Base-by-base conservation (phyloP, 2,329 filamentous ascomycete species). In the Penicillium paneum region DNA sequence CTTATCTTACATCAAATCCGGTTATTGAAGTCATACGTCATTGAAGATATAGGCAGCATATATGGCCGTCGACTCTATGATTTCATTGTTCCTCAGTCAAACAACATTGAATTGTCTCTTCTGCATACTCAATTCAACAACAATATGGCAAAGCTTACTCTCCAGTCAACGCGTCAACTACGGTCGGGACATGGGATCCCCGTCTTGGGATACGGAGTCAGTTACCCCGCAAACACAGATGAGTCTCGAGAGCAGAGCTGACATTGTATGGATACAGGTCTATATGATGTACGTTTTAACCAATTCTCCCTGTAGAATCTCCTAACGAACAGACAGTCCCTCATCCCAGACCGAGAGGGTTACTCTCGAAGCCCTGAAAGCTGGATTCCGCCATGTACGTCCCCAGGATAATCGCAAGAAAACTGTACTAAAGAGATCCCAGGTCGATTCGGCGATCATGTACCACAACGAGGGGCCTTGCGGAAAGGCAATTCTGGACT, bases 401-500 rank as follows among this genome's bases (percentile, higher is more conserved):
- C 8, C 49, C 19, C 1, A 2, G 5, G 19, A 28, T 8, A 10
- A 26, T 13, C 4, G 4, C 28, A 19, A 12, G 15, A 28, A 28
- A 6, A 29, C n/a, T 13, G 45, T 36, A 49, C 36, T 57, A 39
- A 45, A 32, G 1, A 15, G 17, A 4, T 17, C 1, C 5, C 40
- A 72, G 69, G 57, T 86, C 53, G 84, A 86, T 66, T 81, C 79
- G 12, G 83, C 83, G 15, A 82, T 85, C 61, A 84, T 84, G 83
- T 85, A 86, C 67, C 75, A 82, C 66, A 94, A 94, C 58, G 90
- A 94, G 71, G 77, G 77, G 34, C 82, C 89, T 62, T 83, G 86
- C 13, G 89, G 89, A 1, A 74, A 78, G 31, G 86, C 87, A 8
- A 87, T 94, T 58, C 83, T 83, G 58, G 74, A 71, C 0, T 64